Percentiles rank a stretch among this genome's conserved stretches.
Conservation (phyloP, 257 asterid genomes). For the Ilex asprella region DNA sequence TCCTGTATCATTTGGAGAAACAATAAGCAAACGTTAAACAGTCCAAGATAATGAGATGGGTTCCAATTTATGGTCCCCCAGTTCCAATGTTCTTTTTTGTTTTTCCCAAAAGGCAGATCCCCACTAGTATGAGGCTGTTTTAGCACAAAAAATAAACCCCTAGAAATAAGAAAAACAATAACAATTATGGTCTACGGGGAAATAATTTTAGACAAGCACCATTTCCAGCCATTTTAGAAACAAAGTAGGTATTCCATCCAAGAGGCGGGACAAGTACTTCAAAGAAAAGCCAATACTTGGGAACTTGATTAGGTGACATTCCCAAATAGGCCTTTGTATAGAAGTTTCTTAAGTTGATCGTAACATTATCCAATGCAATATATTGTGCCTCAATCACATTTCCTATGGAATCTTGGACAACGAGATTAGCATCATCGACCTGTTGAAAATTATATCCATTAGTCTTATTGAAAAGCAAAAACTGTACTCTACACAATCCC, state of each 20-base stretch:
- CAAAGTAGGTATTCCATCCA: constrained; percentile 67
- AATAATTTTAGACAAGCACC: constrained; percentile 23
- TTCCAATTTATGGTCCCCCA: neutral
- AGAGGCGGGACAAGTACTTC: constrained; percentile 62
- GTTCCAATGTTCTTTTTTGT: neutral
- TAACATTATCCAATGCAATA: constrained; percentile 54
- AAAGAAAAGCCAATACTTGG: constrained; percentile 73
- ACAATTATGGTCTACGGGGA: neutral
- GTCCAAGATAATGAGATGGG: neutral
- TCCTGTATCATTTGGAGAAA: constrained; percentile 33
- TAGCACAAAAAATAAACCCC: neutral
- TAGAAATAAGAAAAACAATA: neutral
- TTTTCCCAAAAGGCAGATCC: neutral
- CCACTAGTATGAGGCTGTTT: neutral
- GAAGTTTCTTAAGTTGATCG: constrained; percentile 45
- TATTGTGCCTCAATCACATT: constrained; percentile 43
- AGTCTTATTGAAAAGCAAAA: no score
- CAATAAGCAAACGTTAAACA: neutral
- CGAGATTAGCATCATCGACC: constrained; percentile 59
- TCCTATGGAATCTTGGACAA: constrained; percentile 57
- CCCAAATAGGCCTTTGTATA: constrained; percentile 71
- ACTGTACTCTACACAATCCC: no score
- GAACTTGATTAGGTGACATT: constrained; percentile 35
- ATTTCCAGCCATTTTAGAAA: constrained; percentile 41
- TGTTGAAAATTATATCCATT: constrained; percentile 12